phyloP scores from a whole-genome alignment of 2,329 filamentous ascomycete species.

The Neofusicoccum laricinum region DNA sequence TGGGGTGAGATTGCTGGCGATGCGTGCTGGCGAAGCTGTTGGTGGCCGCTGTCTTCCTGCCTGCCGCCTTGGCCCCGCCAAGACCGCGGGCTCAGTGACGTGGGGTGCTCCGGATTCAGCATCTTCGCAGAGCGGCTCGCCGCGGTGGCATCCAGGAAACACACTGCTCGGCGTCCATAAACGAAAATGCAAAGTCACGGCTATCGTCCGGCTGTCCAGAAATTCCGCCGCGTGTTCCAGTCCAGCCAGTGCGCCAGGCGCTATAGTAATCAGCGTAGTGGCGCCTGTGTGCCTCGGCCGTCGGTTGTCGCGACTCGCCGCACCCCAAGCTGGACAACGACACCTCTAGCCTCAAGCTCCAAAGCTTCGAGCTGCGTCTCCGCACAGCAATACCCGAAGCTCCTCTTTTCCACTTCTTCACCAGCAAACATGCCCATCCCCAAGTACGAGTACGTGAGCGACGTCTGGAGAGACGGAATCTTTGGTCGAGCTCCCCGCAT shows the following conservation, averaged over 20 bases:
- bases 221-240: neutral
- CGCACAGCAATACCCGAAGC: neutral
- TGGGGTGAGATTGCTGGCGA: neutral
- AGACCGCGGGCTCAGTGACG: neutral
- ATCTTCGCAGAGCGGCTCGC: neutral
- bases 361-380: neutral
- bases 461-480: conserved; percentile 81
- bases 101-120: conserved; percentile 4
- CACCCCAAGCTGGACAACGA: neutral
- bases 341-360: neutral
- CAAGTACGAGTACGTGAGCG: conserved; percentile 73
- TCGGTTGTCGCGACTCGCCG: conserved; percentile 7
- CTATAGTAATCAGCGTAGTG: conserved; percentile 2
- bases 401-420: neutral
- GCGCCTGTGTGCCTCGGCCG: conserved; percentile 7
- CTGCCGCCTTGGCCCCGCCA: neutral
- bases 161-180: neutral
- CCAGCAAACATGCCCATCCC: conserved; percentile 61
- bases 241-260: neutral
- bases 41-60: neutral
- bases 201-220: neutral
- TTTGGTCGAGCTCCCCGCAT: conserved; percentile 59
- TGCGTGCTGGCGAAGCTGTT: neutral
- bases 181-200: neutral
- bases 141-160: neutral